phyloP scores from a whole-genome alignment of 129 eudicot genomes.

The Chrysanthemum makinoi region DNA sequence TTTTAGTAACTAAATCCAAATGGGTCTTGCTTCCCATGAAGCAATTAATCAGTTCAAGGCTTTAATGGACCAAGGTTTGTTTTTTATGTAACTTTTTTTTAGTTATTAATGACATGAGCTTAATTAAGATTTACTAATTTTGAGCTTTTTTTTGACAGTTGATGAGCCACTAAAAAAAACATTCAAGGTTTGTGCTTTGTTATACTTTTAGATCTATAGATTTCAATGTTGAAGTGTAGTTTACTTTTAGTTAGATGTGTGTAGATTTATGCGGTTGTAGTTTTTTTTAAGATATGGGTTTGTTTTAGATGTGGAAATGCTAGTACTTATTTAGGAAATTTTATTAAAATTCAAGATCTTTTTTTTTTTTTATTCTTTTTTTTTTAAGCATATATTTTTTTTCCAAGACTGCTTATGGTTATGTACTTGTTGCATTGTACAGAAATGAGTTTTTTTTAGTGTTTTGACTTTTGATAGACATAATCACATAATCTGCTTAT shows the following conservation, averaged over 20 bases:
- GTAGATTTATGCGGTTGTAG: slow-evolving; percentile 25
- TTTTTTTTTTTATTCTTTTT: too few relatives aligned
- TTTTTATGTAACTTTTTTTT: background rate
- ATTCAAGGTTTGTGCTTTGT: slow-evolving; percentile 51
- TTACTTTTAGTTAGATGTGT: background rate
- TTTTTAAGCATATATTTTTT: too few relatives aligned
- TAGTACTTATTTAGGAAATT: too few relatives aligned
- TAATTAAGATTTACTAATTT: slow-evolving; percentile 17
- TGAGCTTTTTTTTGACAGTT: slow-evolving; percentile 48
- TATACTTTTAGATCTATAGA: slow-evolving; percentile 31
- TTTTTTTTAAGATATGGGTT: slow-evolving; percentile 6
- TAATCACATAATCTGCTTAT: too few relatives aligned
- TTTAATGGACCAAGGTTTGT: slow-evolving; percentile 67
- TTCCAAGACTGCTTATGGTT: too few relatives aligned
- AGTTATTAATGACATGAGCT: slow-evolving; percentile 1
- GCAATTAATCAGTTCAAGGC: slow-evolving; percentile 54
- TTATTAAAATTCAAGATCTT: too few relatives aligned
- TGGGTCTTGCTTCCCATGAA: slow-evolving; percentile 67
- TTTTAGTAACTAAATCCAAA: slow-evolving; percentile 23
- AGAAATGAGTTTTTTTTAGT: too few relatives aligned
- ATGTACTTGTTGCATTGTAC: too few relatives aligned
- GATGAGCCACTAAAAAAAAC: slow-evolving; percentile 65
- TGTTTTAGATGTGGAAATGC: background rate
- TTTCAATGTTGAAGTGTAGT: slow-evolving; percentile 15
- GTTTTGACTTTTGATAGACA: too few relatives aligned